Evolutionary conservation across 352 stramenopile species (phyloP), one percentile per base, ranked within the genome.

Genomic region (Phytophthora foliorum): DNA sequence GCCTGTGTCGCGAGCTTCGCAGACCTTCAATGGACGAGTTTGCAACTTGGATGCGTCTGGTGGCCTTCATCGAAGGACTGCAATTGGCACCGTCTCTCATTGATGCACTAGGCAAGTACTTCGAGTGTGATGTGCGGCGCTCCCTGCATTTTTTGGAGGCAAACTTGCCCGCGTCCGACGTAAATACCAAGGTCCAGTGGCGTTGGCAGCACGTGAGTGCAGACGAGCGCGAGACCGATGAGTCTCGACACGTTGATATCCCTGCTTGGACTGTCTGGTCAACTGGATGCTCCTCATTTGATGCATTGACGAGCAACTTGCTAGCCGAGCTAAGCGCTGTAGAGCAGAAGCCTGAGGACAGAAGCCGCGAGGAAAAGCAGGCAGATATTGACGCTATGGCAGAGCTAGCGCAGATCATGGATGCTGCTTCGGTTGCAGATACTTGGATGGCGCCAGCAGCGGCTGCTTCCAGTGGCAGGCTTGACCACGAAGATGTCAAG

Each of bases 131-230:
- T 69, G 68, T 95, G 4, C 77, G 88, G 1, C 86, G 88, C 19
- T 73, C 86, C 14, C 67, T 95, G 24, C 81, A 94, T 63, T 92
- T 94, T 49, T 38, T 95, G 13, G 72, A 95, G 66, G 73, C 68
- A 13, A 76, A 88, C 52, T 49, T 80, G 5, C 63, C 74, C 6
- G 61, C 67, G 6, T 56, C 62, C 4, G 32, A 74, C n/a, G 13
- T 55, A 42, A 67, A 32, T 10, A 68, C 57, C 25, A 70, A 46
- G 32, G 64, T 56, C 1, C 32, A 70, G 9, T 80, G 72, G 72
- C 44, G 58, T 14, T 80, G 72, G 72, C 65, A 73, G 11, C 67
- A 75, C 27, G 42, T 52, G 3, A 42, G 42, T 36, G 44, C 16
- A 42, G 57, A 63, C 25, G 65, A 41, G 19, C 64, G 13, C 25